Conservation (phyloP, 2,329 filamentous ascomycete species). For the Reticulascus tulasneorum region DNA sequence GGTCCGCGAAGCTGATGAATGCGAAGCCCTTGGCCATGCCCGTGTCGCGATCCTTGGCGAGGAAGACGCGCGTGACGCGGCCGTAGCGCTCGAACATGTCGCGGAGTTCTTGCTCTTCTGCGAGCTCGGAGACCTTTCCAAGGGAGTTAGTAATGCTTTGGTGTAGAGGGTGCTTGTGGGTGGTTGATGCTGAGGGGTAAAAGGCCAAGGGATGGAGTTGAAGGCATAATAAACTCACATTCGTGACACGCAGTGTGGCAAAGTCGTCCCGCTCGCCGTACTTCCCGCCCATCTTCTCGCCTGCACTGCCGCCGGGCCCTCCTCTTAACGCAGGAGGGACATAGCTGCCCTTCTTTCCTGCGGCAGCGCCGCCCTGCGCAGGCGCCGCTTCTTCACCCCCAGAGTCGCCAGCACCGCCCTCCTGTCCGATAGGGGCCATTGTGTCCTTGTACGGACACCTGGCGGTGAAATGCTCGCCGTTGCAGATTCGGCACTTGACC, state of each 20-base stretch:
- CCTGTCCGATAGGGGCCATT: constrained; percentile 77
- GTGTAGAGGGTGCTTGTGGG: neutral
- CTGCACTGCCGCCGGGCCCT: constrained; percentile 52
- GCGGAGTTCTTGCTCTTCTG: constrained; percentile 90
- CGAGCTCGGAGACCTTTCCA: constrained; percentile 84
- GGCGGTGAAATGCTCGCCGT: constrained; percentile 97
- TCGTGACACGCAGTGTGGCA: constrained; percentile 94
- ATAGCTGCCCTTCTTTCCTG: constrained; percentile 76
- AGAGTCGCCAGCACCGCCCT: constrained; percentile 48
- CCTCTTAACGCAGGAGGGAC: constrained; percentile 91
- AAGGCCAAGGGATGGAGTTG: constrained; percentile 1
- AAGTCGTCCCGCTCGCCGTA: constrained; percentile 91
- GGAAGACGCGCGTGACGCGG: constrained; percentile 92
- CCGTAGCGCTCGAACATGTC: constrained; percentile 98
- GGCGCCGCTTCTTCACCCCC: constrained; percentile 34
- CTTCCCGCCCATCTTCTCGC: constrained; percentile 88
- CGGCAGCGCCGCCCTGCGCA: constrained; percentile 41
- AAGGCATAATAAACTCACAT: constrained; percentile 63
- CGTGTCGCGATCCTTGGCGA: constrained; percentile 96
- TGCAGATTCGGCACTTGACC: constrained; percentile 99
- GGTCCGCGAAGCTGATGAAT: constrained; percentile 94
- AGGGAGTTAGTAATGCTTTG: constrained; percentile 21
- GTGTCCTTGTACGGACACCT: constrained; percentile 99
- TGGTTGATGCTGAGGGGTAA: neutral
- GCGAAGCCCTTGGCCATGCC: constrained; percentile 97